Conservation (phyloP, 2,329 filamentous ascomycete genomes). For the Xylariaceae sp. region DNA sequence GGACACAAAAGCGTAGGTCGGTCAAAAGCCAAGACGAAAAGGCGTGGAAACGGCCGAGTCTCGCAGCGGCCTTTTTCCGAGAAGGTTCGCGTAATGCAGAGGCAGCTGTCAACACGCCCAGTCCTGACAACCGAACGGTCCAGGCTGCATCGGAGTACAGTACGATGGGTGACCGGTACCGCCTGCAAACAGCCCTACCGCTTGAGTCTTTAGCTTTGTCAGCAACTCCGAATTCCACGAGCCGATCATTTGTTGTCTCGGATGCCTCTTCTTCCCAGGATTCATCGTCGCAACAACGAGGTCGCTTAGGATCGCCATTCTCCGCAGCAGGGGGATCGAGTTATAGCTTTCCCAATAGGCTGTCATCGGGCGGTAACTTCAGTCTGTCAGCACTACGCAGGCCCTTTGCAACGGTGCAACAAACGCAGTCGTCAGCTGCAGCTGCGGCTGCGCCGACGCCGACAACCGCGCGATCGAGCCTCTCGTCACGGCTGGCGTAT, state of each 20-base stretch:
- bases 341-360: slow-evolving; percentile 57
- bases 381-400: slow-evolving; percentile 42
- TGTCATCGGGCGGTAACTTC: slow-evolving; percentile 43
- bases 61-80: slow-evolving; percentile 49
- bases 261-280: slow-evolving; percentile 18
- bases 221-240: neutral
- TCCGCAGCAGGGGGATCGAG: slow-evolving; percentile 43
- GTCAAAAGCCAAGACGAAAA: slow-evolving; percentile 42
- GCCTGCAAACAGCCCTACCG: slow-evolving; percentile 1
- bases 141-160: neutral
- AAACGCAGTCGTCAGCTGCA: slow-evolving; percentile 34
- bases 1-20: slow-evolving; percentile 52
- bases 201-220: neutral
- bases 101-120: neutral
- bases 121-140: neutral
- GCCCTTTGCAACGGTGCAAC: slow-evolving; percentile 55
- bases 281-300: slow-evolving; percentile 35
- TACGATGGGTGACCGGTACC: neutral
- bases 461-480: slow-evolving; percentile 36
- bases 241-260: slow-evolving; percentile 23
- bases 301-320: slow-evolving; percentile 57
- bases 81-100: slow-evolving; percentile 21
- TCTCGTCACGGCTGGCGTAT: slow-evolving; percentile 51
- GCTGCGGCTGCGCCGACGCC: slow-evolving; percentile 27
- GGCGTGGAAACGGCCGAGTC: slow-evolving; percentile 50